Evolutionary conservation across 345 rosid species (phyloP), one percentile per base, ranked within the genome.

Genomic region (Chamaenerion angustifolium): DNA sequence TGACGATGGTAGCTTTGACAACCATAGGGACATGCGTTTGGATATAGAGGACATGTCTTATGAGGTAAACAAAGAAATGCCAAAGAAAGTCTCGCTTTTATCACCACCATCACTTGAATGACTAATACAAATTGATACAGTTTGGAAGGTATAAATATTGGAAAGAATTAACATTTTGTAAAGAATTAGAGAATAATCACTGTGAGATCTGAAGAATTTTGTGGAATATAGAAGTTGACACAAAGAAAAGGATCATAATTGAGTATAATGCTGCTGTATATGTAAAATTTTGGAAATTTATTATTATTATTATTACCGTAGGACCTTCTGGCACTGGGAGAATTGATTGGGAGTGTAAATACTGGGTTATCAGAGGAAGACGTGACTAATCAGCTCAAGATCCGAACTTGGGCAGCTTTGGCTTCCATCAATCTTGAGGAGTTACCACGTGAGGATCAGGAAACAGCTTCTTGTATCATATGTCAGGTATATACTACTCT

Each of bases 11-110:
- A 69, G 69, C 45, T 49, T 67, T 14, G 97, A 82, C 58, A 79
- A 72, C 74, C 94, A 89, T 63, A 74, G 81, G 61, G 97, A 77
- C 52, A 80, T 89, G 97, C 97, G 97, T 25, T 62, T 89, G 77
- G 95, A 89, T 66, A 82, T 80, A 55, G 97, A 85, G 70, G 77
- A 80, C 56, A 85, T 85, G 95, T 78, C 95, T 42, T 89, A 89
- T 48, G 97, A 89, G 76, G 95, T 80, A 51, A 62, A 54, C 48
- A 55, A 53, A 23, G 17, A 1, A 43, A 49, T 14, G n/a, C 3
- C 31, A 8, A 23, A 21, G 4, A 21, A 21, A 4, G 25, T 21
- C 25, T 21, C 4, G 25, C 25, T 21, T 21, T 21, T 21, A 21
- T 21, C 25, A 21, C 0, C 25, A 21, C 25, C 25, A 21, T 4